Percentiles rank a stretch among this genome's conserved stretches.
Conservation (phyloP, 2,329 filamentous ascomycete genomes). For the Colletotrichum trifolii region DNA sequence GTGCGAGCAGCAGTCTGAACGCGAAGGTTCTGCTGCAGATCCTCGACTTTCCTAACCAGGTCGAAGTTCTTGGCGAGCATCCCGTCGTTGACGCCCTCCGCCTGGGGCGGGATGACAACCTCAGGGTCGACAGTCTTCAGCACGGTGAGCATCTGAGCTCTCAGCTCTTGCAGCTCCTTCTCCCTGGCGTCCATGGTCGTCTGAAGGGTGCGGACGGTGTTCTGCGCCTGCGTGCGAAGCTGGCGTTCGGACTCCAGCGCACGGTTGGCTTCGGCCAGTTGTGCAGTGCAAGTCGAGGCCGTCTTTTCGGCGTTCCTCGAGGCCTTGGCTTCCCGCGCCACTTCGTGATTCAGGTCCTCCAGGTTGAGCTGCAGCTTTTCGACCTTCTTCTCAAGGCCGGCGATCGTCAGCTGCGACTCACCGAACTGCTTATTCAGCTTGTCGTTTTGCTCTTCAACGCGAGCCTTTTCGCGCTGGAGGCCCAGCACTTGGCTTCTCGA, state of each 20-base stretch:
- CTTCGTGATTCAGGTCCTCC: constrained; percentile 93
- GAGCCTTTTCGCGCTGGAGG: constrained; percentile 84
- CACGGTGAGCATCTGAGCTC: constrained; percentile 82
- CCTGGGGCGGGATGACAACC: constrained; percentile 70
- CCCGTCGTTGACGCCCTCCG: constrained; percentile 65
- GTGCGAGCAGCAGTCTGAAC: constrained; percentile 83
- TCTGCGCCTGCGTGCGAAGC: constrained; percentile 84
- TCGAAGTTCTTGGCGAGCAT: constrained; percentile 81
- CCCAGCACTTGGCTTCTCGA: constrained; percentile 80
- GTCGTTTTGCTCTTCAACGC: constrained; percentile 83
- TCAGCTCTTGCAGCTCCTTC: constrained; percentile 82
- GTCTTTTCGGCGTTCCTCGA: constrained; percentile 91
- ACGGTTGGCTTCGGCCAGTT: constrained; percentile 89
- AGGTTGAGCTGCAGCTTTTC: constrained; percentile 90
- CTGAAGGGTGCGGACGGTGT: constrained; percentile 85
- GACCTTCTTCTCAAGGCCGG: constrained; percentile 90
- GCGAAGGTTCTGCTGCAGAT: constrained; percentile 87
- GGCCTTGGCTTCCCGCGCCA: constrained; percentile 88
- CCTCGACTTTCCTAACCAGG: constrained; percentile 86
- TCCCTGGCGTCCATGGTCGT: constrained; percentile 81
- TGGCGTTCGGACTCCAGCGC: constrained; percentile 92
- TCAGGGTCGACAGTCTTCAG: constrained; percentile 89
- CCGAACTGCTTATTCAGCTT: constrained; percentile 86
- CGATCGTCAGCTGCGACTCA: constrained; percentile 84
- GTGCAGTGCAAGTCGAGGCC: constrained; percentile 80